Evolutionary conservation across 2,329 filamentous ascomycete species (phyloP).

Genomic region (Phialocephala subalpina): DNA sequence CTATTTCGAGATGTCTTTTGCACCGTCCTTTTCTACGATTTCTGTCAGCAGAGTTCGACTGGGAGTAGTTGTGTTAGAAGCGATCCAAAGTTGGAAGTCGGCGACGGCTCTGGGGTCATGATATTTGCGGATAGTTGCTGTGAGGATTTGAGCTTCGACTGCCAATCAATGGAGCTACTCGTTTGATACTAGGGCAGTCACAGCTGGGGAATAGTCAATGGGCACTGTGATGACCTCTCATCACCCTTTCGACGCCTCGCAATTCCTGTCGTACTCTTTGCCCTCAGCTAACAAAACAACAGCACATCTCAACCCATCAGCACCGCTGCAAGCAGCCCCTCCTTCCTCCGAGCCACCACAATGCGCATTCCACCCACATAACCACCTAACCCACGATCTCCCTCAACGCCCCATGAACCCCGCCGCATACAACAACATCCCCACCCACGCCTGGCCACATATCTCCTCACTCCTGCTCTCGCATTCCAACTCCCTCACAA

Average conservation of each 20-base stretch:
- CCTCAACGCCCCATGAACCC: constrained; percentile 16
- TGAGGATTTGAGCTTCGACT: not conserved
- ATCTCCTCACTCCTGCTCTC: constrained; percentile 19
- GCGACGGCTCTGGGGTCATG: too few relatives aligned
- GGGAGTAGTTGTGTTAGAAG: not conserved
- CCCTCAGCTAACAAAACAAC: not conserved
- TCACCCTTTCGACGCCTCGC: too few relatives aligned
- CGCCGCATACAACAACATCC: constrained; percentile 12
- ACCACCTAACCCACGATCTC: constrained; percentile 8
- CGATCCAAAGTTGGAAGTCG: not conserved
- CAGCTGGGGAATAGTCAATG: too few relatives aligned
- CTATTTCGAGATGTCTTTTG: not conserved
- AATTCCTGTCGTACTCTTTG: too few relatives aligned
- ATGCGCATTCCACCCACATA: constrained; percentile 5
- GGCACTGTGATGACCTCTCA: too few relatives aligned
- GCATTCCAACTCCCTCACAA: not conserved
- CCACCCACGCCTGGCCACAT: constrained; percentile 22
- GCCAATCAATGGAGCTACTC: too few relatives aligned
- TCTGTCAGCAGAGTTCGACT: not conserved
- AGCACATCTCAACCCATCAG: constrained; percentile 3
- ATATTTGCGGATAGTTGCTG: too few relatives aligned
- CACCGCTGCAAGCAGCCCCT: not conserved
- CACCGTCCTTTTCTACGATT: not conserved
- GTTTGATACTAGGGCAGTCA: too few relatives aligned
- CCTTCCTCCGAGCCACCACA: not conserved